Conservation (phyloP, 257 asterid genomes). For the Eustoma russellianum region DNA sequence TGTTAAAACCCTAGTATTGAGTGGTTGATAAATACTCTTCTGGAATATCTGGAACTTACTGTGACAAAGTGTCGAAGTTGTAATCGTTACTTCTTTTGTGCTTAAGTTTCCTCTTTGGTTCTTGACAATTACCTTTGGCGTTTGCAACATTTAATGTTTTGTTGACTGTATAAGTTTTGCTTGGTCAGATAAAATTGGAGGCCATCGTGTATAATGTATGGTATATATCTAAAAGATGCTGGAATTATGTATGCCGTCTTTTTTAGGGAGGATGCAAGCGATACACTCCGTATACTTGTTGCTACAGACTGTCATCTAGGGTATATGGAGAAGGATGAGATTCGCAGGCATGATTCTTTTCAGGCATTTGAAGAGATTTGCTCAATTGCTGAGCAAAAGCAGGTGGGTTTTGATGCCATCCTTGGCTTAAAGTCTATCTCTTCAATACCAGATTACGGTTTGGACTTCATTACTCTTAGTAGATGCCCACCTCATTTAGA, state of each 20-base stretch:
- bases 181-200: not conserved
- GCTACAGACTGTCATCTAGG: slow-evolving; percentile 99
- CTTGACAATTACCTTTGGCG: too few relatives aligned
- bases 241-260: not conserved
- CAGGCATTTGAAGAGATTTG: slow-evolving; percentile 98
- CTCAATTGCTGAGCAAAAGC: slow-evolving; percentile 86
- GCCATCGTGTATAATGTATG: not conserved
- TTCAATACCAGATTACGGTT: too few relatives aligned
- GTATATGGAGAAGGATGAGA: slow-evolving; percentile 96
- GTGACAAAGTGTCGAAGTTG: too few relatives aligned
- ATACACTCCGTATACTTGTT: slow-evolving; percentile 64
- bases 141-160: not conserved
- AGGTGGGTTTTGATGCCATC: slow-evolving; percentile 27
- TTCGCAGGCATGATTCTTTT: slow-evolving; percentile 90
- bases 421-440: too few relatives aligned
- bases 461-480: too few relatives aligned
- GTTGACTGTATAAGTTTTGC: too few relatives aligned
- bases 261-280: slow-evolving; percentile 43
- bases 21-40: too few relatives aligned
- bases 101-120: too few relatives aligned
- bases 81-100: too few relatives aligned
- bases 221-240: not conserved
- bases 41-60: too few relatives aligned
- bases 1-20: too few relatives aligned
- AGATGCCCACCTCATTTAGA: too few relatives aligned